These are phyloP conservation scores for Pythium periplocum DNA, from an alignment of 352 stramenopile species.

Conservation along the genomic window DNA sequence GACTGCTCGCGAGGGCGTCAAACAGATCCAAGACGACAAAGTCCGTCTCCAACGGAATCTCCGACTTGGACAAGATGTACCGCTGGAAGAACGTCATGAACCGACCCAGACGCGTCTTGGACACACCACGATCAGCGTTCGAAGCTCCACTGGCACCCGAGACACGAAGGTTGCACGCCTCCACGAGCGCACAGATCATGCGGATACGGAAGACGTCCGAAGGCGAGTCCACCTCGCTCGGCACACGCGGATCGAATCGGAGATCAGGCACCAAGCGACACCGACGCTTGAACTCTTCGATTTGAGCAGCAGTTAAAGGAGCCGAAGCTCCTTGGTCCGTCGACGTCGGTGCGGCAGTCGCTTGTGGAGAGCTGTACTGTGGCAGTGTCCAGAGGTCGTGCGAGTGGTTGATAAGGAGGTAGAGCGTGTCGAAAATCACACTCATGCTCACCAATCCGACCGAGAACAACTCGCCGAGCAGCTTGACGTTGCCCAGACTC, in stretches of 20 bases:
- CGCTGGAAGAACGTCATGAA: slow-evolving; percentile 94
- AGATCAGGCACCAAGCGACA: slow-evolving; percentile 72
- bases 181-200: slow-evolving; percentile 91
- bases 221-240: slow-evolving; percentile 85
- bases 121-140: slow-evolving; percentile 79
- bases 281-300: slow-evolving; percentile 56
- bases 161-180: slow-evolving; percentile 48
- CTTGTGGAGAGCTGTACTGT: slow-evolving; percentile 28
- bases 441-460: slow-evolving; percentile 87
- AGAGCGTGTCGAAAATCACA: slow-evolving; percentile 92
- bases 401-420: slow-evolving; percentile 93
- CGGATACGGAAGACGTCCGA: slow-evolving; percentile 92
- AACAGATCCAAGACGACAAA: slow-evolving; percentile 87
- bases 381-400: slow-evolving; percentile 87
- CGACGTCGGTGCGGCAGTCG: background rate
- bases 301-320: slow-evolving; percentile 22
- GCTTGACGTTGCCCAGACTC: slow-evolving; percentile 88
- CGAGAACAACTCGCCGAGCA: slow-evolving; percentile 94
- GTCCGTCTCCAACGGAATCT: slow-evolving; percentile 93
- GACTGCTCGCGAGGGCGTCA: slow-evolving; percentile 41
- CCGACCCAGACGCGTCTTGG: slow-evolving; percentile 74
- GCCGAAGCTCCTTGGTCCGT: slow-evolving; percentile 1
- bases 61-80: slow-evolving; percentile 95
- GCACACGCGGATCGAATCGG: slow-evolving; percentile 85
- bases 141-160: slow-evolving; percentile 14